These are phyloP conservation scores for thale cress (Arabidopsis thaliana) DNA, from an alignment of 345 rosid species.

Conservation along the genomic window DNA sequence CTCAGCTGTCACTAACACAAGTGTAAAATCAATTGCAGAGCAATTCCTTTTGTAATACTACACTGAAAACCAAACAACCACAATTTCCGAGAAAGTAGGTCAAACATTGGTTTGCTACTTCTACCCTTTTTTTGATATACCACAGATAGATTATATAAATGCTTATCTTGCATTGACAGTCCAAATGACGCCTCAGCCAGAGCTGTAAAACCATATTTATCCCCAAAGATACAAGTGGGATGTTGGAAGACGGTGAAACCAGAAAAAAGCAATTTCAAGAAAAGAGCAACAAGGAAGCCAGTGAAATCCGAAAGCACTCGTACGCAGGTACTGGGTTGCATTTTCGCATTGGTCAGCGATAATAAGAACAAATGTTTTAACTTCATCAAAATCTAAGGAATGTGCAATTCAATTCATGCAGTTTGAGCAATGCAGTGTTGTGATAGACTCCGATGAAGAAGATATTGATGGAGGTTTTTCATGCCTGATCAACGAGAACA, in stretches of 20 bases:
- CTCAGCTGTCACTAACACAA: conserved; percentile 14
- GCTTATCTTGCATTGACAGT: conserved; percentile 49
- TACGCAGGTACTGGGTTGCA: conserved; percentile 46
- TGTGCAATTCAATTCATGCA: conserved; percentile 45
- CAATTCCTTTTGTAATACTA: conserved; percentile 37
- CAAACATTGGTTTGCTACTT: conserved; percentile 18
- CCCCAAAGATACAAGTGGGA: conserved; percentile 58
- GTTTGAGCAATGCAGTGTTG: conserved; percentile 50
- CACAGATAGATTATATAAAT: conserved; percentile 1
- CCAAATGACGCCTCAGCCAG: conserved; percentile 45
- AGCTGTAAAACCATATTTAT: conserved; percentile 35
- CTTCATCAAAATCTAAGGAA: neutral
- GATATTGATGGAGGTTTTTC: conserved; percentile 76
- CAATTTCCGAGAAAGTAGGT: conserved; percentile 57
- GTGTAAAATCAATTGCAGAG: conserved; percentile 52
- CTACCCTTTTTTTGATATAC: neutral
- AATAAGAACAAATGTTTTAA: neutral
- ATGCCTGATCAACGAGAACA: conserved; percentile 65
- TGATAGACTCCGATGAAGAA: conserved; percentile 83
- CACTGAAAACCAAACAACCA: conserved; percentile 45
- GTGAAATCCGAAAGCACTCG: conserved; percentile 45
- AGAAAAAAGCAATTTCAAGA: conserved; percentile 36
- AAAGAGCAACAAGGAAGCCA: conserved; percentile 34
- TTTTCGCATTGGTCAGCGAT: conserved; percentile 16
- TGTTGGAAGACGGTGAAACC: conserved; percentile 69